Conservation (phyloP, 192 early-diverging fungal species). For the Umbelopsis ramanniana region DNA sequence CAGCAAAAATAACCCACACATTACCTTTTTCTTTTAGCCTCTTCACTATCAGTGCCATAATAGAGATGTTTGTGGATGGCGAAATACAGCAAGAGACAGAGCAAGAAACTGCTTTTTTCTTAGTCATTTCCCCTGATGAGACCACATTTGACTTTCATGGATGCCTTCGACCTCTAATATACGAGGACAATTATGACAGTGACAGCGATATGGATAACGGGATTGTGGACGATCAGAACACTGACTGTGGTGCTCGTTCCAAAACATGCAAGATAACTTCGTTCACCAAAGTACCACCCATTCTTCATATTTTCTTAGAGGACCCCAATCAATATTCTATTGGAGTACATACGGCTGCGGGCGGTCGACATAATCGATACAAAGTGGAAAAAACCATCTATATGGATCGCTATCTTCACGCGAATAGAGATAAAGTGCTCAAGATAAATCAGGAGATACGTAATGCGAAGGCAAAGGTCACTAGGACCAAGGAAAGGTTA, state of each 20-base stretch:
- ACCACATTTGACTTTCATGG: conserved; percentile 27
- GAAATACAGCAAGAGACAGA: neutral
- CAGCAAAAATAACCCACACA: too few relatives aligned
- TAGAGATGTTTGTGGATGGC: neutral
- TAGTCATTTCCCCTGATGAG: conserved; percentile 6
- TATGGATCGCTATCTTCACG: conserved; percentile 43
- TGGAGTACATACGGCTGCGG: conserved; percentile 17
- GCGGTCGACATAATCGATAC: conserved; percentile 22
- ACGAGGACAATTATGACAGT: neutral
- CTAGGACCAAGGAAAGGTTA: neutral
- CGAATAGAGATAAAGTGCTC: conserved; percentile 27
- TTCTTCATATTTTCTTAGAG: conserved; percentile 31
- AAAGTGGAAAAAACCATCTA: conserved; percentile 36
- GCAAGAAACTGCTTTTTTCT: conserved; percentile 9
- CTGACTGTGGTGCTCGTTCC: neutral
- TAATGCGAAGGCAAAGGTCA: conserved; percentile 10
- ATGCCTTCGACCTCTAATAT: conserved; percentile 38
- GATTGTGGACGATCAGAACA: neutral
- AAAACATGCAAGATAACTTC: conserved; percentile 24
- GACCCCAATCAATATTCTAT: neutral
- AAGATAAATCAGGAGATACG: conserved; percentile 15
- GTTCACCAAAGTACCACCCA: conserved; percentile 34
- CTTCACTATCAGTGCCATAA: conserved; percentile 4
- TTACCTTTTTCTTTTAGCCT: neutral
- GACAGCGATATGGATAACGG: neutral